A percentile compares a stretch with the other conserved stretches of the same genome.
These are phyloP conservation scores for Myxozyma lipomycoides DNA, from an alignment of 805 yeast genomes.

Conservation along the genomic window DNA sequence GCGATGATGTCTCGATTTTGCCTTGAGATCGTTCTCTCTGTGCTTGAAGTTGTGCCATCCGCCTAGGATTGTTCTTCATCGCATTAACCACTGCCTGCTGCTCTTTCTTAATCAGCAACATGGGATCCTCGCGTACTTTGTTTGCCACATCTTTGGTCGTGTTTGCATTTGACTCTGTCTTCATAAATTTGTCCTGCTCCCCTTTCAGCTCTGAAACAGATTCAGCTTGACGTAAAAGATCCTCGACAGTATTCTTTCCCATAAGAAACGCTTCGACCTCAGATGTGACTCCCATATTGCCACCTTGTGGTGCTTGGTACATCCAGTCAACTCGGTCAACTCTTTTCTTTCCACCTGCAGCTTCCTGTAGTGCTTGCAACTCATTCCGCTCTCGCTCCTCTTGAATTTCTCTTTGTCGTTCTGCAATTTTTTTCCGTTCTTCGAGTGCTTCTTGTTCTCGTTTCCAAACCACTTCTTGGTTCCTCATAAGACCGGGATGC, in stretches of 20 bases:
- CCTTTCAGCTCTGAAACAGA: conserved; percentile 17
- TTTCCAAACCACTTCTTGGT: conserved; percentile 80
- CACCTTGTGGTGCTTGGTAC: conserved; percentile 55
- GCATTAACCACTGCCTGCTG: conserved; percentile 30
- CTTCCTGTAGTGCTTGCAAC: conserved; percentile 46
- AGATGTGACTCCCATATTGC: conserved; percentile 29
- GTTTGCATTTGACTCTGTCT: conserved; percentile 5
- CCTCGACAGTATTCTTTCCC: conserved; percentile 50
- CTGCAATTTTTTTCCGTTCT: conserved; percentile 63
- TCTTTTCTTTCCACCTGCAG: conserved; percentile 39
- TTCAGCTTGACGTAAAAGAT: conserved; percentile 34
- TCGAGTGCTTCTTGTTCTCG: conserved; percentile 70
- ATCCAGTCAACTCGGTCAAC: conserved; percentile 72
- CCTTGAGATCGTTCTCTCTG: neutral
- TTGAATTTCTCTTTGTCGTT: conserved; percentile 58
- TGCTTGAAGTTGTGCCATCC: conserved; percentile 16
- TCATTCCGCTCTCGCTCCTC: conserved; percentile 60
- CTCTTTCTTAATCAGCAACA: conserved; percentile 43
- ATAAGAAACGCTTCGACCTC: conserved; percentile 52
- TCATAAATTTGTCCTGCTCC: conserved; percentile 17
- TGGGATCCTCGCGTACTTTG: conserved; percentile 48
- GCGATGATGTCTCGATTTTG: neutral
- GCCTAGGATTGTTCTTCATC: conserved; percentile 20
- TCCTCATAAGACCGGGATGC: conserved; percentile 86
- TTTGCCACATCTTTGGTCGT: conserved; percentile 29